Conservation (phyloP, 495 filamentous ascomycete genomes). For the Aspergillus asperescens region DNA sequence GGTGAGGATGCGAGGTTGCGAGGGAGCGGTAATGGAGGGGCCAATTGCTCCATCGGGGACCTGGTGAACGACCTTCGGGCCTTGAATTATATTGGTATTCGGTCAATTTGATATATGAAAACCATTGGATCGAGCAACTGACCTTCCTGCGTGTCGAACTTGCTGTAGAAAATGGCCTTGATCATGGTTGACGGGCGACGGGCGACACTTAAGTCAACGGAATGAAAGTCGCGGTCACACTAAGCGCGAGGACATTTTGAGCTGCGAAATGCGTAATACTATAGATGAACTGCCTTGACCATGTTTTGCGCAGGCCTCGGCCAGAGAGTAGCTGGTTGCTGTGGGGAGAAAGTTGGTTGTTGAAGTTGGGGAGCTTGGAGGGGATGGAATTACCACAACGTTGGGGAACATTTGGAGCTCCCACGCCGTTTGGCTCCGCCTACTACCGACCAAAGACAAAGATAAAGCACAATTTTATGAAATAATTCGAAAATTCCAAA, state of each 20-base stretch:
- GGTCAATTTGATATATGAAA: background rate
- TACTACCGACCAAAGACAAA: background rate
- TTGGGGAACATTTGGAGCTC: slow-evolving; percentile 5
- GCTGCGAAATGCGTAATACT: background rate
- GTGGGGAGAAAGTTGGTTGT: background rate
- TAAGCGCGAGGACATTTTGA: background rate
- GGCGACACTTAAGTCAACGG: background rate
- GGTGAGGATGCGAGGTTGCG: slow-evolving; percentile 64
- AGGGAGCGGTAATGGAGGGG: slow-evolving; percentile 45
- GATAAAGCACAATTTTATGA: background rate
- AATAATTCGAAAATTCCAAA: no score
- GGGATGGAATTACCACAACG: background rate
- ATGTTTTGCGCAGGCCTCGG: background rate
- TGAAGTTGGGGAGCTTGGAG: slow-evolving; percentile 7
- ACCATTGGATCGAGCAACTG: slow-evolving; percentile 2
- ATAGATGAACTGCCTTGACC: background rate
- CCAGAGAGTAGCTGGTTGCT: background rate
- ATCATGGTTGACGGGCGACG: slow-evolving; percentile 52
- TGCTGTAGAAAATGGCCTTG: slow-evolving; percentile 90
- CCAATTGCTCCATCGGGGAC: slow-evolving; percentile 66
- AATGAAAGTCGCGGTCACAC: background rate
- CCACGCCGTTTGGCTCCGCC: background rate
- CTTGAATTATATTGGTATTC: slow-evolving; percentile 38
- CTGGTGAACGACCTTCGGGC: slow-evolving; percentile 62
- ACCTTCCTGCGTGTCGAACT: slow-evolving; percentile 90